Evolutionary conservation across 164 flowering plant species (phyloP), one percentile per base, ranked within the genome.

Genomic region (Magnolia changhungtana): DNA sequence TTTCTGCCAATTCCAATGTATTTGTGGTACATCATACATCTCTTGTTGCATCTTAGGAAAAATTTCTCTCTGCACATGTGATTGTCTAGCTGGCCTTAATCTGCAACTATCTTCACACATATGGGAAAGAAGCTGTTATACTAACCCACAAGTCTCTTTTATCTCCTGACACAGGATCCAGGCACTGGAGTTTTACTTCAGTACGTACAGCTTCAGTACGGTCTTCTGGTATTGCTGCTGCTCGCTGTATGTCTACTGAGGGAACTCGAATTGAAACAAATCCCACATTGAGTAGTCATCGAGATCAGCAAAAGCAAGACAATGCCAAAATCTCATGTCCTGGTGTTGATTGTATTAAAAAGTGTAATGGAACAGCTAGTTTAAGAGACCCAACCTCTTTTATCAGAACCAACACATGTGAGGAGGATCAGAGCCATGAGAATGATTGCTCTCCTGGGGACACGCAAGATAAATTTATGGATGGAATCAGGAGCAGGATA

Each of bases 141-240:
- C 37, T 79, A 29, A 64, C 27, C 23, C 66, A 19, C 65, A 21
- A 8, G 49, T 67, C 7, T 63, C 52, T 61, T 74, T 13, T 23
- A n/a, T 71, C 19, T 76, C 37, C 76, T 66, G 76, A 50, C 64
- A 69, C 79, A 88, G 93, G 89, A 75, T 63, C 82, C 79, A 59
- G 49, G 21, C 76, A 24, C 49, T 78, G 77, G 77, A 77, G 84
- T 71, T 86, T 87, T 78, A 78, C 90, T 78, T 87, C 90, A 58
- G 72, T 90, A 71, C 90, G 92, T 78, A 72, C 83, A 37, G 85
- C 90, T 67, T 84, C 94, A 50, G 75, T 88, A 55, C 76, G 89
- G 72, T 85, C 84, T 67, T 84, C 89, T 78, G 91, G 85, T 78
- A 76, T 87, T 67, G 91, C 90, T 74, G 84, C 84, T 81, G 89